Evolutionary conservation across 2,329 filamentous ascomycete genomes (phyloP).

Genomic region (Alternaria hordeiaustralica): DNA sequence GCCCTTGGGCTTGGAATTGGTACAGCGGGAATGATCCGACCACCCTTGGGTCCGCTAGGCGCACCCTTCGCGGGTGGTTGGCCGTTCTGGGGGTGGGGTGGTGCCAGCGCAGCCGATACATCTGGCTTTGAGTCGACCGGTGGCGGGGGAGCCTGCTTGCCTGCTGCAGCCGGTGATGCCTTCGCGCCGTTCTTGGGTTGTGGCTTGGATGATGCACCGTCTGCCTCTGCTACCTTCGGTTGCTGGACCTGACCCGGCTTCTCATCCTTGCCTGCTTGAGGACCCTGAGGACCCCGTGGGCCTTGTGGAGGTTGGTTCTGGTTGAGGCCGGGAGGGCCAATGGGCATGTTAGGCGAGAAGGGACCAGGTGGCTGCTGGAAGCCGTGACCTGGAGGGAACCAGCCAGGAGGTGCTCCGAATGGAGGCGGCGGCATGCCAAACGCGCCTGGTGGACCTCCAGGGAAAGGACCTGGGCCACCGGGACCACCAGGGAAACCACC

Average conservation of each 20-base stretch:
- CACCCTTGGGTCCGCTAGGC: conserved; percentile 53
- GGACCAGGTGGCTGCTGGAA: conserved; percentile 73
- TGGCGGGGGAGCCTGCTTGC: conserved; percentile 64
- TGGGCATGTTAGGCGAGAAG: conserved; percentile 67
- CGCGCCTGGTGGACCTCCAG: conserved; percentile 58
- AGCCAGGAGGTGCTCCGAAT: conserved; percentile 74
- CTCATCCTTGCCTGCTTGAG: conserved; percentile 36
- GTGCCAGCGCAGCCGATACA: conserved; percentile 62
- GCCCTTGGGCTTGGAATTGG: conserved; percentile 61
- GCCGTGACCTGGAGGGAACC: conserved; percentile 79
- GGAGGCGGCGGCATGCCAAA: conserved; percentile 72
- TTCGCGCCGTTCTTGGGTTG: conserved; percentile 63
- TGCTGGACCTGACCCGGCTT: conserved; percentile 32
- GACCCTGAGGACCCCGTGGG: conserved; percentile 43
- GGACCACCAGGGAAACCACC: conserved; percentile 53
- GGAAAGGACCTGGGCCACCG: conserved; percentile 53
- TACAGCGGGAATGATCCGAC: conserved; percentile 69
- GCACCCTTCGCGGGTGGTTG: conserved; percentile 44
- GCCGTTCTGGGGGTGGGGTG: conserved; percentile 51
- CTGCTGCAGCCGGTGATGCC: conserved; percentile 50
- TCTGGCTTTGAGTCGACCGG: conserved; percentile 74
- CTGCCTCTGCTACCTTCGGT: conserved; percentile 53
- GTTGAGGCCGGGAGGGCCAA: conserved; percentile 61
- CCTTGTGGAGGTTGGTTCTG: conserved; percentile 50
- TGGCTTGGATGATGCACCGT: conserved; percentile 53